A percentile compares a stretch with the other conserved stretches of the same genome.
These are phyloP conservation scores for Cicer cuneatum DNA, from an alignment of 306 rosid species.

Conservation along the genomic window DNA sequence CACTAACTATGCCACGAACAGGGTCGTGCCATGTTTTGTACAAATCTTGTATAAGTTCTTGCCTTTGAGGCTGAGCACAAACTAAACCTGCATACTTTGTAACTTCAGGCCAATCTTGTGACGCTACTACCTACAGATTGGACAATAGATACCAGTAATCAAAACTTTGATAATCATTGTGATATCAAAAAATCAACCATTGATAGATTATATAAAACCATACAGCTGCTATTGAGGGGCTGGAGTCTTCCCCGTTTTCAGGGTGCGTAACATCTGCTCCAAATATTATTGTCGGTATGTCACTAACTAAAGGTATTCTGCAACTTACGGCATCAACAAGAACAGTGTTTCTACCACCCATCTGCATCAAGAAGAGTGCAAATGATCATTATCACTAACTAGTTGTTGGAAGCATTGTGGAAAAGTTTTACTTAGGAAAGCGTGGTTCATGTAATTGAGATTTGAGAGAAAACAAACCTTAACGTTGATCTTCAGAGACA, in stretches of 20 bases:
- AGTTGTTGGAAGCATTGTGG: neutral
- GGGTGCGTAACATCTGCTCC: slow-evolving; percentile 99
- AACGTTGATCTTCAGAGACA: slow-evolving; percentile 86
- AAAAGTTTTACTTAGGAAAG: neutral
- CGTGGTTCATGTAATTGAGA: slow-evolving; percentile 23
- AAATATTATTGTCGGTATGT: slow-evolving; percentile 87
- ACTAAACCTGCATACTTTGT: slow-evolving; percentile 95
- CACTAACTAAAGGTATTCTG: slow-evolving; percentile 90
- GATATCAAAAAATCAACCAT: neutral
- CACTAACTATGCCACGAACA: slow-evolving; percentile 72
- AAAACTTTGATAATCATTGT: slow-evolving; percentile 12
- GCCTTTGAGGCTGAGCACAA: slow-evolving; percentile 94
- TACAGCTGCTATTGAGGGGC: slow-evolving; percentile 98
- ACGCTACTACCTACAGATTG: slow-evolving; percentile 86
- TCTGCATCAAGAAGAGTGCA: slow-evolving; percentile 56
- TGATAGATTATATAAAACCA: slow-evolving; percentile 35
- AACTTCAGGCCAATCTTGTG: slow-evolving; percentile 98
- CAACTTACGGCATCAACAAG: slow-evolving; percentile 88
- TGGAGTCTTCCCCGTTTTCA: slow-evolving; percentile 95
- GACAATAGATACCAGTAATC: slow-evolving; percentile 42
- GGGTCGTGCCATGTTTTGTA: slow-evolving; percentile 96
- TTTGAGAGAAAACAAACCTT: slow-evolving; percentile 57
- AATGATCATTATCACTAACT: slow-evolving; percentile 30
- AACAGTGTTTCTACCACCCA: slow-evolving; percentile 97
- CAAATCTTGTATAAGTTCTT: slow-evolving; percentile 92